Evolutionary conservation across 371 early-diverging fungal genomes (phyloP).

Genomic region (Mortierella sp.): DNA sequence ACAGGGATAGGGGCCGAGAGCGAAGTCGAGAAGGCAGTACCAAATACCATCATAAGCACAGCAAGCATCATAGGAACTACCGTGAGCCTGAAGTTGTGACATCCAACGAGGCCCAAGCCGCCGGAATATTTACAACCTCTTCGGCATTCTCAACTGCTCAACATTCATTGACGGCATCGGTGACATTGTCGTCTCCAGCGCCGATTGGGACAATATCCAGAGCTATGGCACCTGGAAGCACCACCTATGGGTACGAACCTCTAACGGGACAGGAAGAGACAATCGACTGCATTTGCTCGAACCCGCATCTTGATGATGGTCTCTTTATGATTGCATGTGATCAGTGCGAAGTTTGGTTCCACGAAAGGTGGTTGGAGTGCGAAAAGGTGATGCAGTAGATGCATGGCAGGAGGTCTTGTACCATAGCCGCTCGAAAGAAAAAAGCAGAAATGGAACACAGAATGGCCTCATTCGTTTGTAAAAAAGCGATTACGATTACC

Average conservation of each 20-base stretch:
- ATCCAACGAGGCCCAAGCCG: background rate
- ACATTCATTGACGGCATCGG: background rate
- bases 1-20: conserved; percentile 19
- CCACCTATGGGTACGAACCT: background rate
- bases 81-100: conserved; percentile 7
- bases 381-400: conserved; percentile 45
- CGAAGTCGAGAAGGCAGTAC: conserved; percentile 12
- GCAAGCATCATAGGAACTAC: conserved; percentile 27
- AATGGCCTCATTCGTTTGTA: too few species aligned
- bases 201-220: conserved; percentile 1
- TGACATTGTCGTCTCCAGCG: background rate
- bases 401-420: conserved; percentile 26
- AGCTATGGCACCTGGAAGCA: background rate
- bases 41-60: conserved; percentile 33
- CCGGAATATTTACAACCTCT: too few species aligned
- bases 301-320: conserved; percentile 75
- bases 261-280: conserved; percentile 50
- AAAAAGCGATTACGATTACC: too few species aligned
- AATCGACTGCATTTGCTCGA: conserved; percentile 75
- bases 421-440: background rate
- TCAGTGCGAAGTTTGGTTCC: conserved; percentile 80
- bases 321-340: conserved; percentile 86
- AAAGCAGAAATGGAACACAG: too few species aligned
- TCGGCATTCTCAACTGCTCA: conserved; percentile 1
- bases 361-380: conserved; percentile 76